These are phyloP conservation scores for Rhodocollybia butyracea DNA, from an alignment of 768 basidiomycete species.

Conservation along the genomic window DNA sequence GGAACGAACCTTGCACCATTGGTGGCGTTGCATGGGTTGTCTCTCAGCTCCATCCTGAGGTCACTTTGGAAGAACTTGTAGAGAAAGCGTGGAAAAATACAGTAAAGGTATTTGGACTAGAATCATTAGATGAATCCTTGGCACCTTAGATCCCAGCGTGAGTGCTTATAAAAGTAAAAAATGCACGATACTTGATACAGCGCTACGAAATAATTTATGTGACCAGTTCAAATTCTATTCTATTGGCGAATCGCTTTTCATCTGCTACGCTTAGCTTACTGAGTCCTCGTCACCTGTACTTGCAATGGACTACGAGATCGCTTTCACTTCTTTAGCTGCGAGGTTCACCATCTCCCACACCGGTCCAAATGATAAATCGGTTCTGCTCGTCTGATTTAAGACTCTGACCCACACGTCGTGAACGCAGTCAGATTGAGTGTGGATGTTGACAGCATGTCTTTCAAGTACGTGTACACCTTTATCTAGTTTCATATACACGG, in stretches of 20 bases:
- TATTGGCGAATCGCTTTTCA: too few relatives aligned
- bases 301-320: constrained; percentile 66
- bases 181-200: too few relatives aligned
- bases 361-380: constrained; percentile 71
- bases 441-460: constrained; percentile 86
- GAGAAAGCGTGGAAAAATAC: constrained; percentile 66
- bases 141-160: too few relatives aligned
- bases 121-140: constrained; percentile 24
- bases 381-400: constrained; percentile 86
- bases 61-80: constrained; percentile 51
- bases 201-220: too few relatives aligned
- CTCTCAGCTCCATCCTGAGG: constrained; percentile 36
- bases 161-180: too few relatives aligned
- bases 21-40: constrained; percentile 76
- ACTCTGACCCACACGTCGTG: constrained; percentile 74
- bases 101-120: constrained; percentile 51
- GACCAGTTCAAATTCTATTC: too few relatives aligned
- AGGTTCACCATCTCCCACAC: constrained; percentile 78
- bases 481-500: neutral
- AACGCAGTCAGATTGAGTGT: constrained; percentile 80
- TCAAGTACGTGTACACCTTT: constrained; percentile 45
- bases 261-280: too few relatives aligned
- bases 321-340: constrained; percentile 73
- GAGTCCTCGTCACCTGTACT: too few relatives aligned
- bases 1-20: constrained; percentile 68